Conservation (phyloP, 129 eudicot species). For the Ambrosia trifida region DNA sequence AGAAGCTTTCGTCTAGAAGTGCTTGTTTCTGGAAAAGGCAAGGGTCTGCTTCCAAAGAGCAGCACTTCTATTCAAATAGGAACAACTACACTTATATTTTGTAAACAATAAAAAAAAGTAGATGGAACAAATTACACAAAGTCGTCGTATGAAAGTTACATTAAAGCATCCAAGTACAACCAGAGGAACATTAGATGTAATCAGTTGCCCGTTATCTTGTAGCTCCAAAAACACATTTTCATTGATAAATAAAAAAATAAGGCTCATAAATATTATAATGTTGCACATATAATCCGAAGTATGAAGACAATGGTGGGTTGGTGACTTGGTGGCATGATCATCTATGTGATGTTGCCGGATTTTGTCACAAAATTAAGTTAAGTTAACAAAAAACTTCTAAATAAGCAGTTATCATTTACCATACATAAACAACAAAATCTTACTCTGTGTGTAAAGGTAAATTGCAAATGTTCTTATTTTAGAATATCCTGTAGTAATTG, state of each 20-base stretch:
- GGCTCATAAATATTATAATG: neutral
- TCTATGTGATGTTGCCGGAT: neutral
- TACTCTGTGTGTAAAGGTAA: neutral
- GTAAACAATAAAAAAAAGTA: too few species aligned
- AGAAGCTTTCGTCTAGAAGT: too few species aligned
- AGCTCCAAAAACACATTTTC: slow-evolving; percentile 73
- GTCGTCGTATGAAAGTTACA: slow-evolving; percentile 66
- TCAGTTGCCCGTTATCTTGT: slow-evolving; percentile 71
- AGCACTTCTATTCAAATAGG: too few species aligned
- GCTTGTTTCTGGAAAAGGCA: too few species aligned
- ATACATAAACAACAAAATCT: neutral
- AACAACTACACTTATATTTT: too few species aligned
- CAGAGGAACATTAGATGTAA: slow-evolving; percentile 87
- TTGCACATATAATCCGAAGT: neutral
- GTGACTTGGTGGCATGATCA: too few species aligned
- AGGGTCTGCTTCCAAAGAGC: too few species aligned
- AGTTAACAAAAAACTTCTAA: neutral
- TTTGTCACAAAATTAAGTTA: neutral
- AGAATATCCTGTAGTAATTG: too few species aligned
- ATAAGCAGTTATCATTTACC: neutral
- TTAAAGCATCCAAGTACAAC: too few species aligned
- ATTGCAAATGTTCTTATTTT: neutral
- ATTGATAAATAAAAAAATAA: slow-evolving; percentile 16
- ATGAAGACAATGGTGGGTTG: too few species aligned
- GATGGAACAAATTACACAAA: slow-evolving; percentile 36